Evolutionary conservation across 495 filamentous ascomycete species (phyloP), one percentile per base, ranked within the genome.

Genomic region (Niebla homalea): DNA sequence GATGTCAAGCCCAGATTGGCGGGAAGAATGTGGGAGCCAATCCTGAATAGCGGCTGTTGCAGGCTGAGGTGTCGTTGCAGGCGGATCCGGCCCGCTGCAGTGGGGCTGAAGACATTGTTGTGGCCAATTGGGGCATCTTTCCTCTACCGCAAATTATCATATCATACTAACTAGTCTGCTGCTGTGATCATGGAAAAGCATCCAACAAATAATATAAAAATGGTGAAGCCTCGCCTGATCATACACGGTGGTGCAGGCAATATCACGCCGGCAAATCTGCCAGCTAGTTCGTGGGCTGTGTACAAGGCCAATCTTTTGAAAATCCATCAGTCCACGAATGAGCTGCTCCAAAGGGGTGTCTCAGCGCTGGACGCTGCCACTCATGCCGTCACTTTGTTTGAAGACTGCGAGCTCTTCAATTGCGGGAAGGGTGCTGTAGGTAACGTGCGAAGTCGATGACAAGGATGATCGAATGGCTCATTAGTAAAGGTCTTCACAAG

Each of bases 161-260:
- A 29, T 29, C 26, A 29, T 10, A 29, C 26, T 29, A 29, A 6
- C 26, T 29, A 5, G 26, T 29, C 5, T 29, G 10, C 26, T 29
- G 26, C 26, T 29, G n/a, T 8, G 29, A 32, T 32, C 29, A 32
- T 32, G 29, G 29, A 32, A 11, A 32, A 32, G 29, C 29, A 32
- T 0, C 2, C 29, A 32, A 32, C 7, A 5, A 7, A 32, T 7
- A 32, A 32, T 12, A 32, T 12, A 32, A 32, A 12, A 0, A 53
- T 49, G 8, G 67, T 72, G 52, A 75, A 73, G 52, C 84, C 85
- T 3, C 75, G 84, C 6, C 66, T 90, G 29, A 89, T 90, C 64
- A 77, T 96, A 63, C 89, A 94, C 61, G 89, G 89, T 63, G 89
- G 89, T 50, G 89, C 89, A 1, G 89, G 88, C 23, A 83, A 83